A percentile compares a stretch with the other conserved stretches of the same genome.
Evolutionary conservation across 768 basidiomycete genomes (phyloP).

Genomic region (Russula brevipes): DNA sequence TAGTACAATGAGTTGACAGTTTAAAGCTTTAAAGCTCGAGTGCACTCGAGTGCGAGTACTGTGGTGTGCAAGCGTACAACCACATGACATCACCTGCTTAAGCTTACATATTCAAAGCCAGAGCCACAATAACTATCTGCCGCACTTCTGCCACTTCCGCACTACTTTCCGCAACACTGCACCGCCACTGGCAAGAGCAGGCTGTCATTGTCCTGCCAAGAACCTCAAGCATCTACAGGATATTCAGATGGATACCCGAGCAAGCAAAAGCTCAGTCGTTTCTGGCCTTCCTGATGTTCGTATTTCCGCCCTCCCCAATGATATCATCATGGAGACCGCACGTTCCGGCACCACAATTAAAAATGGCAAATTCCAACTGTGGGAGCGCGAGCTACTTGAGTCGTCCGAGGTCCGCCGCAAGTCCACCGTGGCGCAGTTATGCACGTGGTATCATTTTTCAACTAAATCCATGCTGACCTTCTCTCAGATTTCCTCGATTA

Average conservation of each 20-base stretch:
- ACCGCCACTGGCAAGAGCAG: no score
- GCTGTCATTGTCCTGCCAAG: no score
- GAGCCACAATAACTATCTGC: no score
- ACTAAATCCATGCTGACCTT: conserved; percentile 16
- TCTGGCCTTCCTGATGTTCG: conserved; percentile 45
- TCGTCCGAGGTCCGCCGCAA: conserved; percentile 89
- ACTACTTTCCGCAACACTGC: no score
- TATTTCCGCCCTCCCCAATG: conserved; percentile 53
- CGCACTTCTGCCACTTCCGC: no score
- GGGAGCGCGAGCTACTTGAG: conserved; percentile 83
- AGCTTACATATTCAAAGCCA: no score
- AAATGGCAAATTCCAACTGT: conserved; percentile 53
- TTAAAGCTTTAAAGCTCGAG: no score
- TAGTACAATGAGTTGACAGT: not conserved
- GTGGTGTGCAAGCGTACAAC: no score
- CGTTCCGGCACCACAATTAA: conserved; percentile 51
- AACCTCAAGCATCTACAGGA: conserved; percentile 36
- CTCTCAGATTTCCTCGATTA: conserved; percentile 89
- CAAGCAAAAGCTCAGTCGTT: conserved; percentile 57
- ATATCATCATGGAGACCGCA: conserved; percentile 68
- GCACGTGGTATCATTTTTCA: conserved; percentile 42
- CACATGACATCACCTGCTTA: no score
- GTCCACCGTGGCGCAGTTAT: conserved; percentile 94
- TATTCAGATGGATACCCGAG: conserved; percentile 61
- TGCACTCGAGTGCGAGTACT: no score